phyloP scores from a whole-genome alignment of 345 rosid species.

The Eutrema yunnanense region DNA sequence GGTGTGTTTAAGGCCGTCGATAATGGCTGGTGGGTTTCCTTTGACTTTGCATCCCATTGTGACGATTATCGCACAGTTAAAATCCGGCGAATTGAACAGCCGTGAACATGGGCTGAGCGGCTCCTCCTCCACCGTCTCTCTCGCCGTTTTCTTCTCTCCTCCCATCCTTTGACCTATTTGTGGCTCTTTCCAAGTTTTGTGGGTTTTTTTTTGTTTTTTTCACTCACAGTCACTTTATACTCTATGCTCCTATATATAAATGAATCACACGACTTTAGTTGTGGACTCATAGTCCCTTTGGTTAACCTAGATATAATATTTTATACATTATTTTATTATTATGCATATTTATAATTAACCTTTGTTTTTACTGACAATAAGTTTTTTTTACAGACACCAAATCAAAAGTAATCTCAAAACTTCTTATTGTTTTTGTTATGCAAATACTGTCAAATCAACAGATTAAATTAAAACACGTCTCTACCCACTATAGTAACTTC shows the following conservation, averaged over 20 bases:
- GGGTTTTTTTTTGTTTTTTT: not conserved
- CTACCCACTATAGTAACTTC: not conserved
- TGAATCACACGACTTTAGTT: not conserved
- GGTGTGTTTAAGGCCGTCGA: conserved; percentile 47
- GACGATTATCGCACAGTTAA: conserved; percentile 47
- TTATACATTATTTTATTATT: not conserved
- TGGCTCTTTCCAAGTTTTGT: conserved; percentile 9
- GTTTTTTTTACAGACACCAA: no score
- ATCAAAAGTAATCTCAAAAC: no score
- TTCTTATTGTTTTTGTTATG: no score
- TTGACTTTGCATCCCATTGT: conserved; percentile 45
- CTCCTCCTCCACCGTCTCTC: conserved; percentile 31
- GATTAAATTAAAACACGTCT: no score
- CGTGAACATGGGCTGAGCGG: conserved; percentile 57
- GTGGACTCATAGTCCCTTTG: not conserved
- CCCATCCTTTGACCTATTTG: not conserved
- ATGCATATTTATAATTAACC: no score
- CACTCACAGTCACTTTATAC: not conserved
- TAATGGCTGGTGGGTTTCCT: conserved; percentile 37
- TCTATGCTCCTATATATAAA: not conserved
- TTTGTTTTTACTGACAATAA: no score
- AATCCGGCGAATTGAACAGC: conserved; percentile 49
- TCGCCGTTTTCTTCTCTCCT: not conserved
- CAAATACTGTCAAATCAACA: no score
- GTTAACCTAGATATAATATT: not conserved